Evolutionary conservation across 129 eudicot genomes (phyloP).

Genomic region (Saposhnikovia divaricata): DNA sequence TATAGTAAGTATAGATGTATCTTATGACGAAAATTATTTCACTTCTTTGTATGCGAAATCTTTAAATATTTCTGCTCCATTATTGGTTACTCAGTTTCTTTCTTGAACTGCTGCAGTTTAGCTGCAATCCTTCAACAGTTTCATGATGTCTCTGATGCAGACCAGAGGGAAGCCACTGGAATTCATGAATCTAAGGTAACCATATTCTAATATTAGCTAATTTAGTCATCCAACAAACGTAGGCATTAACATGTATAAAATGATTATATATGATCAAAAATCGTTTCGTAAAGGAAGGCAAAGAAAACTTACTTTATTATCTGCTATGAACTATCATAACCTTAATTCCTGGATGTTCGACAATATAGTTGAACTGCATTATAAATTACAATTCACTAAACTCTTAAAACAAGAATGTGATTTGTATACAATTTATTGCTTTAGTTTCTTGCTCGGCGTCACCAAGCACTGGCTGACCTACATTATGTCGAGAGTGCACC

Average conservation of each 20-base stretch:
- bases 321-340: neutral
- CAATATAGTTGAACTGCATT: neutral
- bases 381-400: neutral
- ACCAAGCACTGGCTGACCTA: neutral
- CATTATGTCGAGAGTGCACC: neutral
- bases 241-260: neutral
- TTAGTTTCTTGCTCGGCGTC: neutral
- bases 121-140: slow-evolving; percentile 23
- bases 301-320: neutral
- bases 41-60: neutral
- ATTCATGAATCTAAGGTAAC: slow-evolving; percentile 22
- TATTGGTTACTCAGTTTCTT: neutral
- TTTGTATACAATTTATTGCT: neutral
- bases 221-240: neutral
- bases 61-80: neutral
- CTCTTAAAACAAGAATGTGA: neutral
- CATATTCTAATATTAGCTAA: neutral
- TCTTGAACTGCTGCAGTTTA: slow-evolving; percentile 22
- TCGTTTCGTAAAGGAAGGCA: neutral
- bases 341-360: too few species aligned
- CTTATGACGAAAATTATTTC: neutral
- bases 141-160: slow-evolving; percentile 16
- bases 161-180: slow-evolving; percentile 10
- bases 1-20: too few species aligned
- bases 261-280: neutral